These are phyloP conservation scores for Aphanomyces astaci DNA, from an alignment of 352 stramenopile genomes.

Conservation along the genomic window DNA sequence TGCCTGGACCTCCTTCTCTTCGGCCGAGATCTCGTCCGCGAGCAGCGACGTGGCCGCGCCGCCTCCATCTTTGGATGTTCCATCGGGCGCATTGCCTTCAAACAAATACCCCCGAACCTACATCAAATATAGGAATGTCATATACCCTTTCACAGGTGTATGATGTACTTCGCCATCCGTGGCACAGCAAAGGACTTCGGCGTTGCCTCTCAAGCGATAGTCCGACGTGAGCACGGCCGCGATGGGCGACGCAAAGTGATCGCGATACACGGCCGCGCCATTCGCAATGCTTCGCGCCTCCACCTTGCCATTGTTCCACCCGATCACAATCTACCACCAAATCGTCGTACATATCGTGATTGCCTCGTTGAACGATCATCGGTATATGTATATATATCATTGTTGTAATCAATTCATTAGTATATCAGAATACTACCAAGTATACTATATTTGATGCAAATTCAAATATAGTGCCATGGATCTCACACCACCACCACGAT, in stretches of 20 bases:
- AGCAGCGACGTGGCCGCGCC: conserved; percentile 27
- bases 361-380: not conserved
- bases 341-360: not conserved
- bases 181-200: conserved; percentile 85
- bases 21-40: conserved; percentile 22
- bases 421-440: too few species aligned
- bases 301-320: conserved; percentile 87
- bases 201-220: conserved; percentile 82
- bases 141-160: too few species aligned
- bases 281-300: conserved; percentile 63
- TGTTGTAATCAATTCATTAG: too few species aligned
- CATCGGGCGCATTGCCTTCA: not conserved
- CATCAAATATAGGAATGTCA: too few species aligned
- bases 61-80: conserved; percentile 36
- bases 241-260: conserved; percentile 55
- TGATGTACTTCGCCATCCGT: conserved; percentile 58
- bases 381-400: too few species aligned
- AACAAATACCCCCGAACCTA: conserved; percentile 52
- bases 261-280: conserved; percentile 78
- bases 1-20: conserved; percentile 63
- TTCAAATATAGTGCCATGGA: too few species aligned
- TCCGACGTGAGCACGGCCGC: conserved; percentile 70
- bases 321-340: conserved; percentile 54
- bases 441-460: too few species aligned
- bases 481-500: too few species aligned